Conservation (phyloP, 345 rosid genomes). For the Populus simonii region DNA sequence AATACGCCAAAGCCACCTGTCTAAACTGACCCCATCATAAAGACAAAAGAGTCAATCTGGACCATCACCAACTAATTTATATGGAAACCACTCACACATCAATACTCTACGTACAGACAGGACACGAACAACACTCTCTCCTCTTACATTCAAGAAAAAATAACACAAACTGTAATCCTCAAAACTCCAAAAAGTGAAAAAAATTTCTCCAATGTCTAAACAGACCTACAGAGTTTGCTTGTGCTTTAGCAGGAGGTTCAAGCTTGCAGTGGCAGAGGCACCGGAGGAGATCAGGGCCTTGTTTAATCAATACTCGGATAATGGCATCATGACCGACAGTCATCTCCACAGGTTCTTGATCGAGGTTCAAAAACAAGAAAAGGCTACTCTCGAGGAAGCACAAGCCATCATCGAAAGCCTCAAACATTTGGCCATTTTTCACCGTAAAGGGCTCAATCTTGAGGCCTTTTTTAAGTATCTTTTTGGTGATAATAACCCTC, state of each 20-base stretch:
- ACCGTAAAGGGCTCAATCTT: slow-evolving; percentile 46
- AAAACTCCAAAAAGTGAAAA: background rate
- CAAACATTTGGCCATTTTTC: slow-evolving; percentile 37
- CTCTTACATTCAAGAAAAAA: background rate
- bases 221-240: slow-evolving; percentile 76
- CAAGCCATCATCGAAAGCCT: slow-evolving; percentile 46
- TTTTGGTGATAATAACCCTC: slow-evolving; percentile 45
- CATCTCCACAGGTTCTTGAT: slow-evolving; percentile 59
- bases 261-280: slow-evolving; percentile 62
- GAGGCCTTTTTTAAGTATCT: slow-evolving; percentile 72
- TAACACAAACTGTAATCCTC: background rate
- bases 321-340: slow-evolving; percentile 44
- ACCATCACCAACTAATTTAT: background rate
- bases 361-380: slow-evolving; percentile 48
- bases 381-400: slow-evolving; percentile 46
- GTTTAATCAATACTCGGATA: slow-evolving; percentile 46
- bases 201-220: slow-evolving; percentile 43
- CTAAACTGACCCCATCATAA: background rate
- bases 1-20: background rate
- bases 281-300: slow-evolving; percentile 64
- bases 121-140: background rate
- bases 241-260: slow-evolving; percentile 76
- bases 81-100: background rate
- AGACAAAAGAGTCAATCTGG: background rate
- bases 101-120: background rate